phyloP scores from a whole-genome alignment of 345 rosid genomes.

The Physaria fendleri region DNA sequence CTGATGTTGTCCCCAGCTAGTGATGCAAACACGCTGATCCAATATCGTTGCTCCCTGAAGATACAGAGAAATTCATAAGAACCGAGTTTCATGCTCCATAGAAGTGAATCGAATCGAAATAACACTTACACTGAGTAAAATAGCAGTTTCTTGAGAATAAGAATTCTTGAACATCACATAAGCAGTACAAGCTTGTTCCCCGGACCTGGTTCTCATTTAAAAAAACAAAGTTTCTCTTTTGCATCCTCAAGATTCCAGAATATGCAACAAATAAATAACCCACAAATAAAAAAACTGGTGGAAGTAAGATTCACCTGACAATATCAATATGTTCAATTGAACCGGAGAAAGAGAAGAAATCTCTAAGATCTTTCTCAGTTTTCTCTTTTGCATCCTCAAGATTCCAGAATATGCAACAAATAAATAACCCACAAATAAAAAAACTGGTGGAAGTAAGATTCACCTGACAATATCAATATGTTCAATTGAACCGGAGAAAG shows the following conservation, averaged over 20 bases:
- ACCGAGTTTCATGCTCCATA: background rate
- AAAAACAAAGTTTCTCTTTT: background rate
- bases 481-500: slow-evolving; percentile 58
- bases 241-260: background rate
- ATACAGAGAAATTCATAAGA: background rate
- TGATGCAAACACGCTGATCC: slow-evolving; percentile 72
- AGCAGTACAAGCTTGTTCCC: slow-evolving; percentile 39
- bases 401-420: background rate
- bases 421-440: too few species aligned
- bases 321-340: slow-evolving; percentile 53
- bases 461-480: slow-evolving; percentile 62
- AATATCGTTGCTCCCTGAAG: slow-evolving; percentile 69
- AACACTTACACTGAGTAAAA: slow-evolving; percentile 63
- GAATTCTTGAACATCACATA: slow-evolving; percentile 78
- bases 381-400: too few species aligned
- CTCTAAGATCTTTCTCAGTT: slow-evolving; percentile 57
- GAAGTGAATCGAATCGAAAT: background rate
- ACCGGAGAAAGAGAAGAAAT: slow-evolving; percentile 74
- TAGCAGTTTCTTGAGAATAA: slow-evolving; percentile 75
- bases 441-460: background rate
- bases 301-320: slow-evolving; percentile 37
- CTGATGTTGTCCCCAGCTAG: slow-evolving; percentile 58
- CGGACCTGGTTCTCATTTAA: slow-evolving; percentile 12
- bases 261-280: background rate
- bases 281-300: too few species aligned